Evolutionary conservation across 1,284 basidiomycete genomes (phyloP).

Genomic region (Exobasidium cylindrosporum): DNA sequence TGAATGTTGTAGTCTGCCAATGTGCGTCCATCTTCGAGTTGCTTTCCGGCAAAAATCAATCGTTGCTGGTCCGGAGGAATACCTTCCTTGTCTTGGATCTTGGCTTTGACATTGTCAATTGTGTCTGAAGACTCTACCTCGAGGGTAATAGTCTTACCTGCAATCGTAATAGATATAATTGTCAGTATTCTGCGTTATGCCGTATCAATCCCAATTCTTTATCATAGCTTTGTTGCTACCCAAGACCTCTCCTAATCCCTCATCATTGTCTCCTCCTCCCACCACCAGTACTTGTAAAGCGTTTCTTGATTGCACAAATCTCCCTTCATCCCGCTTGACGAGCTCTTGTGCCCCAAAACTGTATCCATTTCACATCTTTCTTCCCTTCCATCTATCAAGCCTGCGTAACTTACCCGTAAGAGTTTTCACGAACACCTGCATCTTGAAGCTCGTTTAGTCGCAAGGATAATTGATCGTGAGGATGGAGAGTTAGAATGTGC

Average conservation of each 20-base stretch:
- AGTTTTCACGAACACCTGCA: slow-evolving; percentile 54
- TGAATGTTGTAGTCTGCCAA: slow-evolving; percentile 72
- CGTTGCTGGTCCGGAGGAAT: slow-evolving; percentile 54
- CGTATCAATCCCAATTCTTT: background rate
- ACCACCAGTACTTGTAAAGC: too few species aligned
- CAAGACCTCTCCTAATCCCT: too few species aligned
- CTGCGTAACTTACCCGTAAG: slow-evolving; percentile 53
- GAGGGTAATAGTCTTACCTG: slow-evolving; percentile 58
- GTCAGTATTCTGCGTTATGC: slow-evolving; percentile 46
- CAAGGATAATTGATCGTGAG: background rate
- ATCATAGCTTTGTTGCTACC: too few species aligned
- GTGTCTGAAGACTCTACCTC: slow-evolving; percentile 59
- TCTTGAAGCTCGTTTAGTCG: slow-evolving; percentile 14
- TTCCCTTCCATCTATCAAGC: too few species aligned
- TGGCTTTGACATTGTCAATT: slow-evolving; percentile 65
- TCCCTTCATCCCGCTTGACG: too few species aligned
- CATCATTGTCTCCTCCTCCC: too few species aligned
- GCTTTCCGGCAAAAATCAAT: slow-evolving; percentile 53
- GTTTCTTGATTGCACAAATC: too few species aligned
- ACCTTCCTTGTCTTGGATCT: slow-evolving; percentile 55
- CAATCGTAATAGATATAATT: too few species aligned
- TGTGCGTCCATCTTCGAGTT: slow-evolving; percentile 53
- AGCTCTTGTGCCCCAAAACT: too few species aligned
- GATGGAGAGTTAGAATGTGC: background rate
- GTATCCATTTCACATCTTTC: too few species aligned